Conservation (phyloP, 116 monocot species). For the Cymodocea nodosa region DNA sequence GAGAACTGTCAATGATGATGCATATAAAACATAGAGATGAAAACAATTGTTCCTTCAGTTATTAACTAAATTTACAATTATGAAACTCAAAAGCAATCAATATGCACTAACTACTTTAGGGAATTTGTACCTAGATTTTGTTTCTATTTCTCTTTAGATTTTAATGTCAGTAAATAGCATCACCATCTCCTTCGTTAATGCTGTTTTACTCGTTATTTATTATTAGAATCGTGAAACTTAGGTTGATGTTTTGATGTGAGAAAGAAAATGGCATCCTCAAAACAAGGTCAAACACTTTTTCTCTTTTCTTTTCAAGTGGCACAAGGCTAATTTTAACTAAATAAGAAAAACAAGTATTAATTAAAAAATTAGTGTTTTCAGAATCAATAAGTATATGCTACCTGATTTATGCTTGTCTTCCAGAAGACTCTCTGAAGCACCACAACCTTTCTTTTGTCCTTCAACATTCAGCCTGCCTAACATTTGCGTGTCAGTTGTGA, state of each 20-base stretch:
- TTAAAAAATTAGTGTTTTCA: background rate
- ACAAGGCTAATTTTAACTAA: background rate
- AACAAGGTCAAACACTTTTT: background rate
- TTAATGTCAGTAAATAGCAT: too few species aligned
- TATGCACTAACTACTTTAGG: background rate
- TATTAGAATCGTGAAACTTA: too few species aligned
- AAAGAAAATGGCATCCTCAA: background rate
- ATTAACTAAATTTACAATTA: background rate
- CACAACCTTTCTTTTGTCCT: slow-evolving; percentile 2
- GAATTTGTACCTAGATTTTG: background rate
- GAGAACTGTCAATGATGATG: too few species aligned
- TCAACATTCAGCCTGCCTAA: background rate
- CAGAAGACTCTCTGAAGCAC: background rate
- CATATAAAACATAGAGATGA: too few species aligned
- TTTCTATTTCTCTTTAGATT: too few species aligned
- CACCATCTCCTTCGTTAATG: too few species aligned
- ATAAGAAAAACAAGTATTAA: background rate
- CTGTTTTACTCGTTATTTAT: too few species aligned
- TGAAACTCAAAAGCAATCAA: background rate
- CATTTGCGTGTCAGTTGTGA: background rate
- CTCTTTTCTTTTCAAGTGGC: too few species aligned
- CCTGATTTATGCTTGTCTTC: slow-evolving; percentile 5
- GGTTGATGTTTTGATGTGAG: background rate
- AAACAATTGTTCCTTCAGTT: too few species aligned
- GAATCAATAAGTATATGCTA: background rate